Conservation (phyloP, 179 eudicot species). For the Spinacia oleracea region DNA sequence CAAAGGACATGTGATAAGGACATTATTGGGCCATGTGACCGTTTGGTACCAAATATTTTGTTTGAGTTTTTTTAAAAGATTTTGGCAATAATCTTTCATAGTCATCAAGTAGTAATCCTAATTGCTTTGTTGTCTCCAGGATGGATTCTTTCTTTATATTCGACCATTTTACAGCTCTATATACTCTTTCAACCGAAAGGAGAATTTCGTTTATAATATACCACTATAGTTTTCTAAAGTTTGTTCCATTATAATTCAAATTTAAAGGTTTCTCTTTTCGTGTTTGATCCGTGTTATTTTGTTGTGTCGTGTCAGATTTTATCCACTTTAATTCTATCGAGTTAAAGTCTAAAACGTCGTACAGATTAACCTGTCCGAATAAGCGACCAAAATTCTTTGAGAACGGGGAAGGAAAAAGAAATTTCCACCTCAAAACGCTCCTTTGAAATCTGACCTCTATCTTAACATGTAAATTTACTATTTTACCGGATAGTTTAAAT, state of each 20-base stretch:
- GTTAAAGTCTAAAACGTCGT: no score
- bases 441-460: no score
- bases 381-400: no score
- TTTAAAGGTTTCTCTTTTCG: not conserved
- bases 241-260: not conserved
- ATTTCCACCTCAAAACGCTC: no score
- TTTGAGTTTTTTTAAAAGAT: not conserved
- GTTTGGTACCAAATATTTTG: conserved; percentile 8
- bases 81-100: conserved; percentile 12
- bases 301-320: no score
- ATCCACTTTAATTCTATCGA: no score
- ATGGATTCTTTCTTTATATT: conserved; percentile 11
- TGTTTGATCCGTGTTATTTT: no score
- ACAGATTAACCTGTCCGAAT: no score
- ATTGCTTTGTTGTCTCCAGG: conserved; percentile 28
- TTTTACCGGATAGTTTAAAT: no score
- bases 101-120: not conserved
- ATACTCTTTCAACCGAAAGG: conserved; percentile 19
- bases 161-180: conserved; percentile 24
- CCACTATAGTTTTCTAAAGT: not conserved
- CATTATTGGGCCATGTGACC: conserved; percentile 23
- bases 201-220: not conserved
- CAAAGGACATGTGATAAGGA: conserved; percentile 29
- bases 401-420: no score
- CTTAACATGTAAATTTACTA: no score